Evolutionary conservation across 257 asterid genomes (phyloP).

Genomic region (Vinca minor): DNA sequence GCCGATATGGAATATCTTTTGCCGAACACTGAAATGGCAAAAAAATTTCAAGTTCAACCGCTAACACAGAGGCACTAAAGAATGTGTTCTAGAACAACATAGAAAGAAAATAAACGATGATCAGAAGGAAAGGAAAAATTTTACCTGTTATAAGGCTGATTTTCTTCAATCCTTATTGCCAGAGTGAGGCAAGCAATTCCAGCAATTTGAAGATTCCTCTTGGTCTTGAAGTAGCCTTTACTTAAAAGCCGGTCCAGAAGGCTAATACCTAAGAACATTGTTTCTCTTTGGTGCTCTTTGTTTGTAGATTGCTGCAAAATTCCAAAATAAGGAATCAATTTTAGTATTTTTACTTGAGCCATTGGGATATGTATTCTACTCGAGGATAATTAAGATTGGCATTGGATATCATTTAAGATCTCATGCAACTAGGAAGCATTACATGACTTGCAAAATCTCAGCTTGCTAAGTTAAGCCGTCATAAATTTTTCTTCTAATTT

Average conservation of each 20-base stretch:
- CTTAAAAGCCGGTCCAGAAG: constrained; percentile 79
- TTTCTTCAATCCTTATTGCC: constrained; percentile 95
- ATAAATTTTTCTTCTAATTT: not conserved
- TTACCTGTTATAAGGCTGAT: constrained; percentile 81
- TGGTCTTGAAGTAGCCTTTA: constrained; percentile 68
- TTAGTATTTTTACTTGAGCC: not conserved
- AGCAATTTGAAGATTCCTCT: constrained; percentile 65
- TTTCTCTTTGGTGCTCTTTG: constrained; percentile 69
- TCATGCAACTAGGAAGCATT: not conserved
- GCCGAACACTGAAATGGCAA: constrained; percentile 40
- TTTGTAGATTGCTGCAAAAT: constrained; percentile 56
- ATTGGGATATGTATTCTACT: not conserved
- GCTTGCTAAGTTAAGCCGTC: not conserved
- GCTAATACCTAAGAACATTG: constrained; percentile 77
- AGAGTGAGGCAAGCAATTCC: constrained; percentile 91
- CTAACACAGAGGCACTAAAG: not conserved
- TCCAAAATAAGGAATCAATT: not conserved
- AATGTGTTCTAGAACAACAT: not conserved
- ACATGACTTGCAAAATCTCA: not conserved
- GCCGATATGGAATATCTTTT: constrained; percentile 52
- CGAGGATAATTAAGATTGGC: not conserved
- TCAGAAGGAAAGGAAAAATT: not conserved
- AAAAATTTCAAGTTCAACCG: not conserved
- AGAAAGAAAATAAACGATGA: not conserved
- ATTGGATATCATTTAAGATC: not conserved